phyloP scores from a whole-genome alignment of 2,329 filamentous ascomycete genomes.

The Eutypa lata region DNA sequence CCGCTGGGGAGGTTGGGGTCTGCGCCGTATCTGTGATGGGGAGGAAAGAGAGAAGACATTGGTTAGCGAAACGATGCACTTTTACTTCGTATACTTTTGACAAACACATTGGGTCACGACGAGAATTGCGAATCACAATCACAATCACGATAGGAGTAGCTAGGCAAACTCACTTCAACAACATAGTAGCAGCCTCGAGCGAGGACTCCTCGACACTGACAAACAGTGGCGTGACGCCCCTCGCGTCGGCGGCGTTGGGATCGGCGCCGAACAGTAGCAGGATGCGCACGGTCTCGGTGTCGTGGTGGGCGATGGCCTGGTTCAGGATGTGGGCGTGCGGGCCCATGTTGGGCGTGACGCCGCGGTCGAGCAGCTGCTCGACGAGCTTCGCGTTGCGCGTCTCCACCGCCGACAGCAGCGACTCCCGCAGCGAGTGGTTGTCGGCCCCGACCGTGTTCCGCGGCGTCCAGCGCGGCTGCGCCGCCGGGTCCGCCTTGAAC shows the following conservation, averaged over 20 bases:
- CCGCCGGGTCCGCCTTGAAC: constrained; percentile 46
- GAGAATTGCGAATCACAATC: no score
- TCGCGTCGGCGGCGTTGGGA: constrained; percentile 47
- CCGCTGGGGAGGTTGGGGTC: constrained; percentile 52
- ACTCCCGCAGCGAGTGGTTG: constrained; percentile 40
- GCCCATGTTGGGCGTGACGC: constrained; percentile 49
- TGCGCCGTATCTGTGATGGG: constrained; percentile 47
- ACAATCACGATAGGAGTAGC: no score
- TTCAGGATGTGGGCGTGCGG: constrained; percentile 46
- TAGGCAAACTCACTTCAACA: constrained; percentile 46
- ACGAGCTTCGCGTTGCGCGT: constrained; percentile 54
- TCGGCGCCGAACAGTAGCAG: constrained; percentile 56
- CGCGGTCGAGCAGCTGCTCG: constrained; percentile 56
- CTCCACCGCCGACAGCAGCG: constrained; percentile 53
- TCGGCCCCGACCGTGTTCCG: constrained; percentile 42
- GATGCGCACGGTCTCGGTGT: constrained; percentile 52
- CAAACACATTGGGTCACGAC: no score
- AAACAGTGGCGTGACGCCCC: constrained; percentile 49
- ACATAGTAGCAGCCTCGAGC: constrained; percentile 52
- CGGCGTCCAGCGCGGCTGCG: constrained; percentile 51
- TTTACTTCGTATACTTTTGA: no score
- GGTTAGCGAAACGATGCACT: no score
- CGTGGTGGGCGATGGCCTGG: constrained; percentile 49
- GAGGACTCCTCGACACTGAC: constrained; percentile 51
- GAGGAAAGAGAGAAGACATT: no score